phyloP scores from a whole-genome alignment of 2,329 filamentous ascomycete genomes.

The Aspergillus jensenii region DNA sequence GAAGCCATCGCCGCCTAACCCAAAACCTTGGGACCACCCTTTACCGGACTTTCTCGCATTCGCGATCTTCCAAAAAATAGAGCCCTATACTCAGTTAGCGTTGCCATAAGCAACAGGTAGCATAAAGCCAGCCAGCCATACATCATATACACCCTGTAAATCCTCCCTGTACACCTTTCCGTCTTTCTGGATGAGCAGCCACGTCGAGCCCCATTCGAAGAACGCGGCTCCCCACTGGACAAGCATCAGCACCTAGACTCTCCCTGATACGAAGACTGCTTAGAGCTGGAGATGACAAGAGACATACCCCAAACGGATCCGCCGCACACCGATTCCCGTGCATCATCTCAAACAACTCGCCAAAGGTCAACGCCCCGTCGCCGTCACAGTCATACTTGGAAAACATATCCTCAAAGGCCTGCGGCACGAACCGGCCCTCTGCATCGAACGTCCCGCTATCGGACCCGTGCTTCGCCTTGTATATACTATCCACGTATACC shows the following conservation, averaged over 20 bases:
- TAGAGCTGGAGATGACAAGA: not conserved
- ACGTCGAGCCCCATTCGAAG: constrained; percentile 44
- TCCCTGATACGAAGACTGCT: no score
- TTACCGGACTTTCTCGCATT: not conserved
- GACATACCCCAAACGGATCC: constrained; percentile 44
- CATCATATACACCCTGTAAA: constrained; percentile 31
- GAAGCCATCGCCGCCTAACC: constrained; percentile 1
- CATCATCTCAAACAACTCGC: constrained; percentile 40
- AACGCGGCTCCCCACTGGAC: constrained; percentile 41
- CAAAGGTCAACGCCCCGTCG: constrained; percentile 40
- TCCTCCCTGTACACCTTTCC: constrained; percentile 31
- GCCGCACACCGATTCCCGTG: constrained; percentile 42
- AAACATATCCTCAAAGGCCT: constrained; percentile 51
- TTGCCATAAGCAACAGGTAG: not conserved
- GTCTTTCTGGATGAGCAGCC: constrained; percentile 31
- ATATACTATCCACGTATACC: constrained; percentile 40
- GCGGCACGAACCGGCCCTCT: constrained; percentile 48
- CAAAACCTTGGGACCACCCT: constrained; percentile 10
- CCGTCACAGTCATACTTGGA: constrained; percentile 43
- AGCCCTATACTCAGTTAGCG: constrained; percentile 1
- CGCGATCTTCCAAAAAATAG: constrained; percentile 11
- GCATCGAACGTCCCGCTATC: constrained; percentile 46
- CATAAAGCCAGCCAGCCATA: constrained; percentile 27
- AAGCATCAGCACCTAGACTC: not conserved
- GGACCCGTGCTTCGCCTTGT: constrained; percentile 39